Base-by-base conservation (phyloP, 192 early-diverging fungal species). In the Umbelopsis ramanniana region DNA sequence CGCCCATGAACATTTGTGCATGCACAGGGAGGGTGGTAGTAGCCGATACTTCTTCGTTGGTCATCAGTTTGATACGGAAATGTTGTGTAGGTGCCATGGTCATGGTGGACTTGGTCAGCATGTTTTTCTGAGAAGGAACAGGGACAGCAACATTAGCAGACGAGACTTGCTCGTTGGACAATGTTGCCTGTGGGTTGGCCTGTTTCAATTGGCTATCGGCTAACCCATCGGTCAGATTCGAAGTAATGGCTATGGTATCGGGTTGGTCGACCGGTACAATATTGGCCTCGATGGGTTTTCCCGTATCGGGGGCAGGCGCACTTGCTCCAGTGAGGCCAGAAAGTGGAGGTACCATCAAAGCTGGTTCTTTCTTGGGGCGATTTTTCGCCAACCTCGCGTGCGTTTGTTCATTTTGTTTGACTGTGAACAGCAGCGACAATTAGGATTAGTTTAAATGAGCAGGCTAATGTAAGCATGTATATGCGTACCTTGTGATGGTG, bases 21-120 rank as follows among this genome's bases (percentile, higher is more conserved):
- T 87, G 76, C 12, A 95, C 87, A 48, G 89, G 90, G 12, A 98
- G 89, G 1, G 95, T 97, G 1, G 96, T 98, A 0, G 95, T 96
- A 46, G 94, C 94, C 71, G 95, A 88, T 33, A 97, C 94, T 67
- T 96, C 93, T 21, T 83, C 79, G 45, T 72, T 70, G 11, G 87
- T 85, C 63, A 79, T 82, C 0, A 89, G 70, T n/a, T 83, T 79
- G 24, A 89, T 82, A 9, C 87, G 79, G 40, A 89, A 82, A 68
- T 87, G 85, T 40, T 76, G 73, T 3, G 74, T 52, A 14, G 72
- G 75, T 0, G 79, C 73, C 73, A 76, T 81, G 11, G 75, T 76
- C 67, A 81, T 69, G 46, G 79, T 72, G 15, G 79, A 73, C 48
- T 81, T 81, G 22, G 79, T 81, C 21, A 81, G 54, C 4, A 71